Conservation (phyloP, 176 grass and related monocot species). For the Bromus sterilis region DNA sequence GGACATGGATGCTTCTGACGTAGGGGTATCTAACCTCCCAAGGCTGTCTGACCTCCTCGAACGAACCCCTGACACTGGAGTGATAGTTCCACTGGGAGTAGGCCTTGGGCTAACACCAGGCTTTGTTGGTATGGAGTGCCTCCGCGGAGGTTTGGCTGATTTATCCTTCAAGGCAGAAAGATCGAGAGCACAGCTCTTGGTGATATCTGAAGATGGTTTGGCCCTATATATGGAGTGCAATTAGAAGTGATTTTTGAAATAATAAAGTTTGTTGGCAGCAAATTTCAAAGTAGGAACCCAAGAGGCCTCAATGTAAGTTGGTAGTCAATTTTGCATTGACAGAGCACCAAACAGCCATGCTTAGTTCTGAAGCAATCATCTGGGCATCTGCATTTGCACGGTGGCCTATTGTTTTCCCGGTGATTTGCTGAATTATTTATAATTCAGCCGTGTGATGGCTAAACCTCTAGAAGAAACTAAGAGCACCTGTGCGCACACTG, state of each 20-base stretch:
- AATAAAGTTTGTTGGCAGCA: background rate
- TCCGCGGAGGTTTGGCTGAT: constrained; percentile 58
- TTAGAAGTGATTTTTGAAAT: background rate
- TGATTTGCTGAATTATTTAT: background rate
- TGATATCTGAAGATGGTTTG: constrained; percentile 51
- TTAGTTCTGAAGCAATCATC: constrained; percentile 25
- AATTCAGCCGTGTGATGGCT: background rate
- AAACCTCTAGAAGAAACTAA: background rate
- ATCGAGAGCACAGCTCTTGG: constrained; percentile 69
- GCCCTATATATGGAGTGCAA: constrained; percentile 40
- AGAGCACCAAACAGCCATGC: constrained; percentile 29
- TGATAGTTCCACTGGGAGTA: constrained; percentile 29
- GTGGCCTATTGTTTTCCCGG: constrained; percentile 10
- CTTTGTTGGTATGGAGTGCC: constrained; percentile 71
- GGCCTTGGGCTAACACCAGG: constrained; percentile 45
- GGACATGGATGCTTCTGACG: constrained; percentile 64
- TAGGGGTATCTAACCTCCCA: constrained; percentile 56
- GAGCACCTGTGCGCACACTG: background rate
- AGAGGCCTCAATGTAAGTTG: background rate
- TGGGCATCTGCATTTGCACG: background rate
- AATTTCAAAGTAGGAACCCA: background rate
- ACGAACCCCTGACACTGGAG: constrained; percentile 42
- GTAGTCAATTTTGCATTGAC: constrained; percentile 17
- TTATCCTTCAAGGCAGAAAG: constrained; percentile 41
- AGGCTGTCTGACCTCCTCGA: constrained; percentile 18